Evolutionary conservation across 257 asterid genomes (phyloP).

Genomic region (Sherardia arvensis): DNA sequence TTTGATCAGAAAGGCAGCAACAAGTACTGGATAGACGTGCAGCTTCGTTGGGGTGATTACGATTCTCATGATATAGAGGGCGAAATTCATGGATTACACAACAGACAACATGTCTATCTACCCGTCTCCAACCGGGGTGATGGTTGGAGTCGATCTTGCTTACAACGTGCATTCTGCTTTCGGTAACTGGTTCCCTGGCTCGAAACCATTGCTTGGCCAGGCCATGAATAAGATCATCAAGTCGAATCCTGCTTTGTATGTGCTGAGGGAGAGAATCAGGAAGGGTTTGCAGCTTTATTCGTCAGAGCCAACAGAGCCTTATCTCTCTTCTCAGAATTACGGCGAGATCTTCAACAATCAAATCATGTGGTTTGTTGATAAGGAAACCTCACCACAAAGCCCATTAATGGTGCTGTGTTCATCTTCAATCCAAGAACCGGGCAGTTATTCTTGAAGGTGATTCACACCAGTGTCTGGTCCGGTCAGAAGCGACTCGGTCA

Average conservation of each 20-base stretch:
- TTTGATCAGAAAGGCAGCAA: slow-evolving; percentile 97
- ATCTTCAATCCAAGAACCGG: slow-evolving; percentile 97
- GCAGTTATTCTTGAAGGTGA: slow-evolving; percentile 90
- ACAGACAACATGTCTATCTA: slow-evolving; percentile 98
- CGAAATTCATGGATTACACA: slow-evolving; percentile 96
- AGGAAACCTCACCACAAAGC: slow-evolving; percentile 96
- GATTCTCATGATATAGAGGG: slow-evolving; percentile 98
- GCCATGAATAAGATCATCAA: slow-evolving; percentile 99
- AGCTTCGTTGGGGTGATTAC: slow-evolving; percentile 99
- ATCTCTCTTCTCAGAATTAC: slow-evolving; percentile 91
- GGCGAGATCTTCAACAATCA: slow-evolving; percentile 98
- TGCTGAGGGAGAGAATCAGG: slow-evolving; percentile 86
- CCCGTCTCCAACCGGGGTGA: slow-evolving; percentile 98
- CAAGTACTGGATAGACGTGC: slow-evolving; percentile 98
- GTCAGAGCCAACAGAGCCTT: slow-evolving; percentile 99
- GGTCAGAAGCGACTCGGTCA: slow-evolving; percentile 99
- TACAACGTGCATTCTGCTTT: slow-evolving; percentile 95
- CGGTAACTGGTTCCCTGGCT: slow-evolving; percentile 99
- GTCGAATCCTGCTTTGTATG: slow-evolving; percentile 98
- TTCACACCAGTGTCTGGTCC: slow-evolving; percentile 99
- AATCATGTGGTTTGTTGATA: slow-evolving; percentile 98
- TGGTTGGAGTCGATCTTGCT: slow-evolving; percentile 97
- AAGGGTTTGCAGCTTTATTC: slow-evolving; percentile 95
- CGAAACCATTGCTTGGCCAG: slow-evolving; percentile 93
- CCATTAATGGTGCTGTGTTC: slow-evolving; percentile 94